phyloP scores from a whole-genome alignment of 1,284 basidiomycete genomes.

The Ganoderma boninense region DNA sequence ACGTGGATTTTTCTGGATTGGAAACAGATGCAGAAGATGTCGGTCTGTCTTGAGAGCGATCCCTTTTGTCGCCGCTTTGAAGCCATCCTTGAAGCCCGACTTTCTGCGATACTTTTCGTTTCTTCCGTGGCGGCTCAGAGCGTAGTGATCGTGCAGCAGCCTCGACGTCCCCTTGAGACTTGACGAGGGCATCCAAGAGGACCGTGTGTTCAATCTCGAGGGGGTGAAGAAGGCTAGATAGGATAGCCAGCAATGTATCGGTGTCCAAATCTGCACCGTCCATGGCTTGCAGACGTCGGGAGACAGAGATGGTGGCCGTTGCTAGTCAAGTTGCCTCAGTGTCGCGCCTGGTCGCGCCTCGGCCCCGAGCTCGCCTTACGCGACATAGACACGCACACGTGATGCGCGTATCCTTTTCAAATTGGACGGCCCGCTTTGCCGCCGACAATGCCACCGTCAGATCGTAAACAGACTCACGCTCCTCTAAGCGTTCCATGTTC shows the following conservation, averaged over 20 bases:
- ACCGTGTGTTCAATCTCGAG: slow-evolving; percentile 45
- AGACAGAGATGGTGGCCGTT: slow-evolving; percentile 1
- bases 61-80: slow-evolving; percentile 18
- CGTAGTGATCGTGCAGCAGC: slow-evolving; percentile 55
- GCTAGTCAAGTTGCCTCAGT: neutral
- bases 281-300: slow-evolving; percentile 8
- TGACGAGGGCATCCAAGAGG: slow-evolving; percentile 70
- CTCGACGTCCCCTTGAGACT: slow-evolving; percentile 66
- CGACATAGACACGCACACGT: slow-evolving; percentile 15
- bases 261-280: slow-evolving; percentile 54
- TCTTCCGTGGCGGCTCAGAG: slow-evolving; percentile 39
- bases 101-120: slow-evolving; percentile 49
- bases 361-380: neutral
- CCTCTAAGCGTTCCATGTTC: no score
- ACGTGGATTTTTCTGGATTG: no score
- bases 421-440: neutral
- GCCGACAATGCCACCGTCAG: neutral
- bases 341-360: neutral
- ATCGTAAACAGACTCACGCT: no score
- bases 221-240: slow-evolving; percentile 63
- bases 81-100: slow-evolving; percentile 65
- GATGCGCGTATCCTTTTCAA: slow-evolving; percentile 1
- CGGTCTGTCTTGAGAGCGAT: neutral
- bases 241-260: slow-evolving; percentile 71
- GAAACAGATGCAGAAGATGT: neutral